These are phyloP conservation scores for Barbarea vulgaris DNA, from an alignment of 345 rosid genomes.

Conservation along the genomic window DNA sequence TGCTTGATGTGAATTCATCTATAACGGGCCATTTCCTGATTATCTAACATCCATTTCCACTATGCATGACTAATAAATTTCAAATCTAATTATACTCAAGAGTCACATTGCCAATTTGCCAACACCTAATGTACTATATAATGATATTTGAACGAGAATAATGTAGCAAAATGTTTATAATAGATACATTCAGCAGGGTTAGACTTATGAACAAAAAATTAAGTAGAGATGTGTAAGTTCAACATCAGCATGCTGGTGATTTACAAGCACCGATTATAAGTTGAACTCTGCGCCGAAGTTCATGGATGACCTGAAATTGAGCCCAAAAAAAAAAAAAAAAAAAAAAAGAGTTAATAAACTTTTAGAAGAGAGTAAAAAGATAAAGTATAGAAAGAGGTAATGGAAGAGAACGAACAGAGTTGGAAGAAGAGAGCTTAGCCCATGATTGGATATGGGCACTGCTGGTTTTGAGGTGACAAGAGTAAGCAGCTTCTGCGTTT, in stretches of 20 bases:
- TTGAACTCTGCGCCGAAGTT: constrained; percentile 59
- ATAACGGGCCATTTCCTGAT: no score
- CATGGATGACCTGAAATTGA: constrained; percentile 54
- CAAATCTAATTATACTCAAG: no score
- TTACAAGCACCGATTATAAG: constrained; percentile 49
- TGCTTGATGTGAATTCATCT: background rate
- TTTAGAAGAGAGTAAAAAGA: background rate
- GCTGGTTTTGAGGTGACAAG: constrained; percentile 68
- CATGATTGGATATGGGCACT: constrained; percentile 56
- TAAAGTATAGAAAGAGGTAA: constrained; percentile 1
- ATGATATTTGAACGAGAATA: background rate
- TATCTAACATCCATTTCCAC: no score
- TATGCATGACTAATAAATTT: no score
- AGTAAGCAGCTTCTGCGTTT: constrained; percentile 48
- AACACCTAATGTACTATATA: background rate
- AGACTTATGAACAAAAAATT: background rate
- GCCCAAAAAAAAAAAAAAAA: background rate
- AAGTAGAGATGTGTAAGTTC: background rate
- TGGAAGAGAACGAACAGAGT: constrained; percentile 44
- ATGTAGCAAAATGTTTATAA: background rate
- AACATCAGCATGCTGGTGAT: constrained; percentile 12
- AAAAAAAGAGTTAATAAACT: background rate
- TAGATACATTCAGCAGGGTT: background rate
- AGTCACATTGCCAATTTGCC: background rate
- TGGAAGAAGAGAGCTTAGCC: constrained; percentile 63